Evolutionary conservation across 148 eudicot genomes (phyloP).

Genomic region (Rhododendron williamsianum): DNA sequence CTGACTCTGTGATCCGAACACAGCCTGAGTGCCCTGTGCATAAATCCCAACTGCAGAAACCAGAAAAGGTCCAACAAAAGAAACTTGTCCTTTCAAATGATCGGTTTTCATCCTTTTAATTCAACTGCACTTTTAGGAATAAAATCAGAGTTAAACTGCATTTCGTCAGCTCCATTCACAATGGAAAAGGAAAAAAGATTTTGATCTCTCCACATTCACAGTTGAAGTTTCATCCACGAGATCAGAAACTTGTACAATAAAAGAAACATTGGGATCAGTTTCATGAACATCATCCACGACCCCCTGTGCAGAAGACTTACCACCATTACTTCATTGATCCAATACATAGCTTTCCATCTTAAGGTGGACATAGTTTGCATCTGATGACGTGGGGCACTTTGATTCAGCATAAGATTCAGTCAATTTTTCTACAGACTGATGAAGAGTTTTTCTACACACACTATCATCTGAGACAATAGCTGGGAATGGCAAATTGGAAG

Average conservation of each 20-base stretch:
- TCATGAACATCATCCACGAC: not conserved
- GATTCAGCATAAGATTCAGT: conserved; percentile 17
- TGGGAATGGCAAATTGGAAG: conserved; percentile 19
- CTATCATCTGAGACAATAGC: conserved; percentile 20
- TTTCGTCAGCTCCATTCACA: not conserved
- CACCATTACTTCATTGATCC: conserved; percentile 14
- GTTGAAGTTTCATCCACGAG: not conserved
- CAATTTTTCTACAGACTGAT: conserved; percentile 6
- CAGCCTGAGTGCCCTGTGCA: not conserved
- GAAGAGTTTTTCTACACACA: conserved; percentile 8
- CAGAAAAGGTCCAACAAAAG: not conserved
- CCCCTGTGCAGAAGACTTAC: not conserved
- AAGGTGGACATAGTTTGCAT: conserved; percentile 11
- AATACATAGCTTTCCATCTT: conserved; percentile 13
- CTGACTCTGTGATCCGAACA: not conserved
- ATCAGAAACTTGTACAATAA: conserved; percentile 15
- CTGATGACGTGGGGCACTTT: conserved; percentile 8
- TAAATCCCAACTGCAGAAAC: not conserved
- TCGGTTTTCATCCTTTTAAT: not conserved
- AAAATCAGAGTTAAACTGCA: not conserved
- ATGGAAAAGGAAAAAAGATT: not conserved
- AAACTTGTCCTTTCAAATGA: not conserved
- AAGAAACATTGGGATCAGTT: not conserved
- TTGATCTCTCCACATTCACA: not conserved
- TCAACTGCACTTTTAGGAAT: not conserved